Base-by-base conservation (phyloP, 352 stramenopile species). In the Thalassiosira livingstoniorum region DNA sequence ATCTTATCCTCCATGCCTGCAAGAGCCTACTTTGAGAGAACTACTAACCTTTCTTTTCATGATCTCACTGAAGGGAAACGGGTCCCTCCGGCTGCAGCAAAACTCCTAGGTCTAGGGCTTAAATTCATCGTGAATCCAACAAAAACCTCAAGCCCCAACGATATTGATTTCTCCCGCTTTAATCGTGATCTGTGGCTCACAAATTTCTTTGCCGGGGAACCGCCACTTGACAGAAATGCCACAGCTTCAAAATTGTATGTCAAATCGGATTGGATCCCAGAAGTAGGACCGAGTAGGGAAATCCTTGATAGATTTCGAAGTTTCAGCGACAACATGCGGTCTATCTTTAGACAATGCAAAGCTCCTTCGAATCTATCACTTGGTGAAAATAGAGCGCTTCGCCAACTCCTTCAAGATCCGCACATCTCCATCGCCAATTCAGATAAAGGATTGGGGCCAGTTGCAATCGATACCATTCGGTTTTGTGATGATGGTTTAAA, bases 81-180 rank as follows among this genome's bases (percentile, higher is more conserved):
- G n/a, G 11, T 78, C 13, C 69, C 69, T 15, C 11, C 31, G 1
- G 29, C 54, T 27, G 39, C 54, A n/a, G 23, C 27, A 23, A 21
- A n/a, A 11, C 2, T 78, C 3, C 54, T 78, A 3, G 69, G 69
- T 13, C 31, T 78, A 31, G n/a, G 18, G 21, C 27, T 51, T 0
- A 78, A 78, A 42, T 78, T 69, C 42, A 67, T 78, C 10, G 45
- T 57, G 1, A 39, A 32, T 2, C 67, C 67, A 13, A 5, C 23
- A 29, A 42, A 37, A 5, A 39, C 5, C 7, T 69, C 45, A 23
- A 11, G 4, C 23, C 29, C 45, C 25, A 37, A 45, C 51, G 54
- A 64, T 5, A 34, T 75, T 1, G 55, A 75, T 5, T 32, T 71
- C 10, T 25, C 39, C 15, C 5, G 57, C 10, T 54, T 79, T 21